Evolutionary conservation across 208 protist genomes (phyloP).

Genomic region (Strigomonas galati): DNA sequence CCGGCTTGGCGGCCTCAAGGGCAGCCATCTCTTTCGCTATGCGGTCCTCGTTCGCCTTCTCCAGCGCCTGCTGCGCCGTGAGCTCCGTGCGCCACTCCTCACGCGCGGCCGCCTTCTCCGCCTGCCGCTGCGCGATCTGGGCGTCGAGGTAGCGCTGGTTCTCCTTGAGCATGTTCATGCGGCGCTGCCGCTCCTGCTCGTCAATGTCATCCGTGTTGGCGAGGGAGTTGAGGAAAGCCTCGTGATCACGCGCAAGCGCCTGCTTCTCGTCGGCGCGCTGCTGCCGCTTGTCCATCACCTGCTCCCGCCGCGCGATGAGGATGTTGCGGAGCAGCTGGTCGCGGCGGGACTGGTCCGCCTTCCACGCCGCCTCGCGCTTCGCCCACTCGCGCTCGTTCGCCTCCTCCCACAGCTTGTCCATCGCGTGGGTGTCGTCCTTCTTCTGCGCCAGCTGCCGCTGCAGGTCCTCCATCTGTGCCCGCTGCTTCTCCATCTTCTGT

Average conservation of each 20-base stretch:
- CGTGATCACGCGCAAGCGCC: slow-evolving; percentile 37
- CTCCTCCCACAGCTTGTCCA: slow-evolving; percentile 82
- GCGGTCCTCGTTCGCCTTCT: slow-evolving; percentile 52
- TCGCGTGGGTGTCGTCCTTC: slow-evolving; percentile 40
- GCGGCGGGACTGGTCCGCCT: slow-evolving; percentile 54
- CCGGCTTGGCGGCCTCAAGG: slow-evolving; percentile 73
- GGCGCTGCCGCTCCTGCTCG: slow-evolving; percentile 42
- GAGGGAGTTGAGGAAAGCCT: slow-evolving; percentile 40
- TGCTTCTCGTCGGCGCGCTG: slow-evolving; percentile 34
- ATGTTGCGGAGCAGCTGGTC: slow-evolving; percentile 63
- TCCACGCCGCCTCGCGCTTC: slow-evolving; percentile 74
- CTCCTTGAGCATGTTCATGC: slow-evolving; percentile 45
- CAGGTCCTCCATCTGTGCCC: slow-evolving; percentile 47
- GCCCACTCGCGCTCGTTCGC: slow-evolving; percentile 77
- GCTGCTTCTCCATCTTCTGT: slow-evolving; percentile 23
- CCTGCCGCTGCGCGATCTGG: slow-evolving; percentile 55
- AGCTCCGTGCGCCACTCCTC: slow-evolving; percentile 37
- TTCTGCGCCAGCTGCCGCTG: slow-evolving; percentile 46
- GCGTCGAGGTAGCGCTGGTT: slow-evolving; percentile 63
- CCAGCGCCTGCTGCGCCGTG: slow-evolving; percentile 54
- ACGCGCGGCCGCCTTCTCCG: slow-evolving; percentile 38
- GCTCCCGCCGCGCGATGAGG: slow-evolving; percentile 67
- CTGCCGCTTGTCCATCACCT: slow-evolving; percentile 73
- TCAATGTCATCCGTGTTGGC: slow-evolving; percentile 31
- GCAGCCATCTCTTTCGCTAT: slow-evolving; percentile 71